A percentile compares a stretch with the other conserved stretches of the same genome.
phyloP scores from a whole-genome alignment of 768 basidiomycete species.

The Lenzites betulinus region DNA sequence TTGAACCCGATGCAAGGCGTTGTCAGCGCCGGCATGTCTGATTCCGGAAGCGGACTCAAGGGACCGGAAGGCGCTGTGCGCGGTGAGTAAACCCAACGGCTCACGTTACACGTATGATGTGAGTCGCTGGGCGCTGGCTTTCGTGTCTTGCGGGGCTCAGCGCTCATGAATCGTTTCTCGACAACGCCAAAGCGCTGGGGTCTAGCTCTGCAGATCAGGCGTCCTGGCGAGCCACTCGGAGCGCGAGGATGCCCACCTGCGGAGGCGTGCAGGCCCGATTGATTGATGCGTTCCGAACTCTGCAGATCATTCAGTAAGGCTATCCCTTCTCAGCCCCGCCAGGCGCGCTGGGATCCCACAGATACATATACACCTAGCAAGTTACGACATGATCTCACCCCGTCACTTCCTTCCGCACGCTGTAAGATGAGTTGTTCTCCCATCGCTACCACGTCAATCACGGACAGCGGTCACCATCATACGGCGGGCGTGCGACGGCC shows the following conservation, averaged over 20 bases:
- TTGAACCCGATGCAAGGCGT: not conserved
- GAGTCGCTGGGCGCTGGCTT: not conserved
- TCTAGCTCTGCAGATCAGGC: conserved; percentile 15
- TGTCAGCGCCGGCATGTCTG: not conserved
- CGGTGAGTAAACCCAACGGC: too few species aligned
- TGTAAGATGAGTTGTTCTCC: conserved; percentile 17
- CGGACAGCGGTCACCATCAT: conserved; percentile 18
- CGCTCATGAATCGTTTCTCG: not conserved
- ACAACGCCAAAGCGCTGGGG: not conserved
- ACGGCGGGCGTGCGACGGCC: conserved; percentile 12
- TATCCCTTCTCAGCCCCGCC: conserved; percentile 13
- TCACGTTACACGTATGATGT: conserved; percentile 1
- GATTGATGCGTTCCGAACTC: conserved; percentile 13
- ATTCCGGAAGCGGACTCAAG: too few species aligned
- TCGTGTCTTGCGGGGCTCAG: not conserved
- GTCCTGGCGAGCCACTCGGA: not conserved
- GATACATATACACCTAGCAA: conserved; percentile 18
- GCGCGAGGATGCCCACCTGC: not conserved
- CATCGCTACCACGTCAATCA: conserved; percentile 25
- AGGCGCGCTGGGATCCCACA: conserved; percentile 1
- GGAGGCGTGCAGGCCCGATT: not conserved
- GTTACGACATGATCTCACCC: conserved; percentile 14
- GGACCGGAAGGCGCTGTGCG: too few species aligned
- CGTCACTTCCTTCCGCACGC: conserved; percentile 16
- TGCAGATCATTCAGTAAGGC: conserved; percentile 22